phyloP scores from a whole-genome alignment of 495 filamentous ascomycete species.

The Penicillium macrosclerotiorum region DNA sequence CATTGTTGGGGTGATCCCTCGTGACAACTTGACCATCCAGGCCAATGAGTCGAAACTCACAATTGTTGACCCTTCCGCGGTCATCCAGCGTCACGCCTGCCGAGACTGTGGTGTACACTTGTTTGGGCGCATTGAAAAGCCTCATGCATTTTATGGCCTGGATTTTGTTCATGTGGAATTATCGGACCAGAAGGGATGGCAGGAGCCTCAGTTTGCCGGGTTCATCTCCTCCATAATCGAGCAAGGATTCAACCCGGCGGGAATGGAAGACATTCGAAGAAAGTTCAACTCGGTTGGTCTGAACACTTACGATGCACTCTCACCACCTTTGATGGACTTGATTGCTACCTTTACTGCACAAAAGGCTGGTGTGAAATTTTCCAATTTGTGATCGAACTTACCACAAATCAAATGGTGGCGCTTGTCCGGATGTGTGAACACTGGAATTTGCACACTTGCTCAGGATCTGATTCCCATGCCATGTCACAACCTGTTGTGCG shows the following conservation, averaged over 20 bases:
- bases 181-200: conserved; percentile 54
- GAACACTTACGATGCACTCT: conserved; percentile 55
- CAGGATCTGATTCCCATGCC: too few species aligned
- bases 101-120: conserved; percentile 53
- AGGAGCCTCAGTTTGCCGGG: conserved; percentile 61
- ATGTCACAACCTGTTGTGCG: too few species aligned
- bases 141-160: conserved; percentile 60
- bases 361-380: conserved; percentile 31
- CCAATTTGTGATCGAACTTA: conserved; percentile 27
- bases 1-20: conserved; percentile 54
- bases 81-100: conserved; percentile 59
- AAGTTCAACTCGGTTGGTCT: conserved; percentile 49
- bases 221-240: conserved; percentile 62
- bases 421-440: too few species aligned
- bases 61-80: conserved; percentile 50
- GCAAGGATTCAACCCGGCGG: conserved; percentile 54
- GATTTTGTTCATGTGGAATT: conserved; percentile 62
- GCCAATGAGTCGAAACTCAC: conserved; percentile 50
- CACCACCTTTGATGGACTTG: conserved; percentile 56
- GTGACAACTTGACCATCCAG: conserved; percentile 44
- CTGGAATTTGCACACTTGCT: too few species aligned
- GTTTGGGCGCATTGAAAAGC: conserved; percentile 58
- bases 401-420: too few species aligned
- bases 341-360: conserved; percentile 55
- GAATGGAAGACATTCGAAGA: conserved; percentile 48